A percentile compares a stretch with the other conserved stretches of the same genome.
Conservation (phyloP, 176 grass and related monocot genomes). For the Ampelocalamus luodianensis region DNA sequence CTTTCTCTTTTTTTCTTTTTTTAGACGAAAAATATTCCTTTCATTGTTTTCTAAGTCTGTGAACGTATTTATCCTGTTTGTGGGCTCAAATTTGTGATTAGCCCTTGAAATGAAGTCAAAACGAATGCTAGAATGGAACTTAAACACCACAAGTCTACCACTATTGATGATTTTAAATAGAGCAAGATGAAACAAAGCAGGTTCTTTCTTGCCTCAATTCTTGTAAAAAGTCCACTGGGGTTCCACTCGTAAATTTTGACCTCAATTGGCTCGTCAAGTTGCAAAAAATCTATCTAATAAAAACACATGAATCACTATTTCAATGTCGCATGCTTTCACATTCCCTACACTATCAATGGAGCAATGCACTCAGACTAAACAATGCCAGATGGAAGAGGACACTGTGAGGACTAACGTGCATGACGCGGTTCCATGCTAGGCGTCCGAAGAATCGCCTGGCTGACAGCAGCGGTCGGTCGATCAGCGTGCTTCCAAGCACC, state of each 20-base stretch:
- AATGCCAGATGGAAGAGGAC: slow-evolving; percentile 26
- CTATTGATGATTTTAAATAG: slow-evolving; percentile 1
- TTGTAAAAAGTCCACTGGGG: too few relatives aligned
- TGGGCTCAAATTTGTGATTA: slow-evolving; percentile 83
- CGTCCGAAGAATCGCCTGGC: slow-evolving; percentile 75
- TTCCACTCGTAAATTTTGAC: too few relatives aligned
- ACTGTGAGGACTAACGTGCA: slow-evolving; percentile 62
- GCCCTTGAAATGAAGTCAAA: slow-evolving; percentile 56
- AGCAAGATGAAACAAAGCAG: neutral
- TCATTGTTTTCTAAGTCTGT: slow-evolving; percentile 82
- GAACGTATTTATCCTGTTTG: slow-evolving; percentile 67
- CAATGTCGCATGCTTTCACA: neutral
- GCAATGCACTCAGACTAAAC: neutral
- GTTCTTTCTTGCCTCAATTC: neutral
- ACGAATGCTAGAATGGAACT: slow-evolving; percentile 23
- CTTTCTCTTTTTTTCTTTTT: slow-evolving; percentile 58
- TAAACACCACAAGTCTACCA: neutral
- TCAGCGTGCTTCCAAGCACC: slow-evolving; percentile 78
- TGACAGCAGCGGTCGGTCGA: slow-evolving; percentile 79
- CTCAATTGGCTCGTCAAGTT: slow-evolving; percentile 52
- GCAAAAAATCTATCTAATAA: slow-evolving; percentile 67
- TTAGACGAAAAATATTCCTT: slow-evolving; percentile 17
- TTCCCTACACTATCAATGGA: neutral
- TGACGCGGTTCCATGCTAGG: slow-evolving; percentile 78
- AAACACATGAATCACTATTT: slow-evolving; percentile 35